Base-by-base conservation (phyloP, 129 eudicot species). In the Kitagawia praeruptora region DNA sequence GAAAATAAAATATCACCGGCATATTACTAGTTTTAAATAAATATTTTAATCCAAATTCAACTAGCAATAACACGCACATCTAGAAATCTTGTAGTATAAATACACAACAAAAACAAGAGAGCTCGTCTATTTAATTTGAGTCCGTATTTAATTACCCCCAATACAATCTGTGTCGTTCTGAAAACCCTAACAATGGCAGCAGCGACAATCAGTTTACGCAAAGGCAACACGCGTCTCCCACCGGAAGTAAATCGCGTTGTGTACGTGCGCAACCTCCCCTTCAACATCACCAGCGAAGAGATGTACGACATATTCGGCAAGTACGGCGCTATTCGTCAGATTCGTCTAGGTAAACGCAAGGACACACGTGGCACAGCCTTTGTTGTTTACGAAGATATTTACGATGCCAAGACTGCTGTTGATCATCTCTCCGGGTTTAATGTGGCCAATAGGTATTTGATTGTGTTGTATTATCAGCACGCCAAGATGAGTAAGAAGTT, bases 251-350 rank as follows among this genome's bases (percentile, higher is more conserved):
- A 91, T 86, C 46, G 96, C 13, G 93, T 89, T 23, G 82, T 91
- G 53, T 91, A 87, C 85, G 91, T 91, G 0, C 88, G 93, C 8
- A 89, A 91, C 85, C 58, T 91, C 16, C 96, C 96, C 3, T 91
- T 91, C 93, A 91, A 89, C 93, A 91, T 91, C 72, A 88, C 97
- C 2, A 89, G 96, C 74, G 96, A 92, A 48, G 97, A 92, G 89
- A 92, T 92, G 97, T 92, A 92, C 91, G 97, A 92, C 46, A 92
- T 92, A 5, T 89, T 92, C 88, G 91, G 92, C 8, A 92, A 91
- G 85, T 91, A 91, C 89, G 93, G 92, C 28, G 97, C 97, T 3
- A 91, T 91, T 21, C 88, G 97, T 1, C 97, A 91, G 77, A 91
- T 89, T 73, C 92, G 94, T 19, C 81, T 89, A 78, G 94, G 97